Base-by-base conservation (phyloP, 371 early-diverging fungal genomes). In the Mucor circinelloides region DNA sequence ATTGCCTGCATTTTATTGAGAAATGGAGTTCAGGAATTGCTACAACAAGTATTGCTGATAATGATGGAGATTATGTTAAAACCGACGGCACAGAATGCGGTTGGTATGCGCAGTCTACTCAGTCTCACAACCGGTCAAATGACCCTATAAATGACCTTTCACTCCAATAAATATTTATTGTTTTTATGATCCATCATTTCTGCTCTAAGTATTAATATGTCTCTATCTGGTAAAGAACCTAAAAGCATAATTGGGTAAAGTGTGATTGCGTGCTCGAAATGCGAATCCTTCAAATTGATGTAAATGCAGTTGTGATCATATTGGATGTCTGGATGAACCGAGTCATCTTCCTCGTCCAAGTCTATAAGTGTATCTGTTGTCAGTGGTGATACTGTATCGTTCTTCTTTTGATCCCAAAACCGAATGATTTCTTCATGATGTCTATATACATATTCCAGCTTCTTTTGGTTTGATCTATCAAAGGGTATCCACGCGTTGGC, bases 401-500 rank as follows among this genome's bases (percentile, higher is more conserved):
- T 54, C 42, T n/a, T 38, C 59, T 54, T 36, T 32, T 46, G 46
- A 28, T 21, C 56, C 61, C n/a, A 55, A 19, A 21, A 70, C 60
- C 60, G 42, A n/a, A 62, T 19, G 2, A 77, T 62, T n/a, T 58
- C 63, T 28, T 74, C 75, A 48, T 77, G 73, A 38, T 77, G 78
- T 48, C 75, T 58, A 52, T 72, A 77, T 32, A 72, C 63, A 38
- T 68, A 77, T 63, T 77, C 78, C n/a, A 77, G 69, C 55, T 75
- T 75, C 58, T 68, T 74, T 68, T 77, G 78, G 31, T 77, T 77
- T 9, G 31, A 28, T 58, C 74, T 72, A 68, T 77, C 78, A 58
- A 77, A 77, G n/a, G 78, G 78, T 23, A 77, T 57, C 78, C 78
- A 77, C 56, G 78, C 78, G 60, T 75, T 64, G n/a, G 58, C 58